A percentile compares a stretch with the other conserved stretches of the same genome.
These are phyloP conservation scores for Umbellularia californica DNA, from an alignment of 164 flowering plant species.

Conservation along the genomic window DNA sequence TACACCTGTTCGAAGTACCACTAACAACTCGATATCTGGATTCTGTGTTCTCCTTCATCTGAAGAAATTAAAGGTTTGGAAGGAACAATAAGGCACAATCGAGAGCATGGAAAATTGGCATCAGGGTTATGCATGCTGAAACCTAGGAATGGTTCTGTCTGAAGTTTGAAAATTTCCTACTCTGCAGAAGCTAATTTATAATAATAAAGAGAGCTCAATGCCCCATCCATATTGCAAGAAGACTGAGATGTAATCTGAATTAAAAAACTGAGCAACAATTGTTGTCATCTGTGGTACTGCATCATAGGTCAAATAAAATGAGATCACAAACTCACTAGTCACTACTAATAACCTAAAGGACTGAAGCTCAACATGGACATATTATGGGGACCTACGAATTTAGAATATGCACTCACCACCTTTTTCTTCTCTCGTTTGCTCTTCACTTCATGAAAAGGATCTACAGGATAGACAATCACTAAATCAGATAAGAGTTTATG, in stretches of 20 bases:
- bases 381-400: neutral
- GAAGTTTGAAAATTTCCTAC: neutral
- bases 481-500: neutral
- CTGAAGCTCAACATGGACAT: neutral
- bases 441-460: slow-evolving; percentile 98
- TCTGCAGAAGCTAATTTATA: too few species aligned
- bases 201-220: too few species aligned
- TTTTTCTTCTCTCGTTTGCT: slow-evolving; percentile 96
- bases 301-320: too few species aligned
- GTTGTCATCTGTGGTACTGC: too few species aligned
- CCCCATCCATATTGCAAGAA: too few species aligned
- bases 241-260: too few species aligned
- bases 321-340: too few species aligned
- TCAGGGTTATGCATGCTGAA: neutral
- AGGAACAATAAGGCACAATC: neutral
- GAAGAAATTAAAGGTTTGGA: neutral
- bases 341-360: too few species aligned
- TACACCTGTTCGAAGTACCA: slow-evolving; percentile 49
- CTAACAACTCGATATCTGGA: slow-evolving; percentile 48
- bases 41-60: slow-evolving; percentile 67
- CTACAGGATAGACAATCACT: slow-evolving; percentile 35
- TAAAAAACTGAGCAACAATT: too few species aligned
- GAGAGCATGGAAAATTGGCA: neutral
- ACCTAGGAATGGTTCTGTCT: too few species aligned
- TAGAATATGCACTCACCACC: slow-evolving; percentile 53